These are phyloP conservation scores for Capsicum chinense DNA, from an alignment of 257 asterid species.

Conservation along the genomic window DNA sequence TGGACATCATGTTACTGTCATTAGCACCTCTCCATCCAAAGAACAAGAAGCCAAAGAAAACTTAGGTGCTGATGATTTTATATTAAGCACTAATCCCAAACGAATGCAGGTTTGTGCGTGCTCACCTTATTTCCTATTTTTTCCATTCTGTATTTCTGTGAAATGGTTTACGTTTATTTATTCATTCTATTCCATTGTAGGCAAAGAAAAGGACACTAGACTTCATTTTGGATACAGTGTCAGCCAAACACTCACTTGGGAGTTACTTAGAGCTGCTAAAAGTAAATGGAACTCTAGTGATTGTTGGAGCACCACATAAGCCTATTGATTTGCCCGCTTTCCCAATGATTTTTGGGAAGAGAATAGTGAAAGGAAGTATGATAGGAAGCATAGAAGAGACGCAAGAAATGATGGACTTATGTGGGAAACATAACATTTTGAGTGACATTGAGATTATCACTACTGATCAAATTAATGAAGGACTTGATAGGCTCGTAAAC, in stretches of 20 bases:
- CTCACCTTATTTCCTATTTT: background rate
- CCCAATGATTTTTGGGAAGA: conserved; percentile 81
- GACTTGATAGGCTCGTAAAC: conserved; percentile 62
- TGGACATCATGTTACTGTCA: conserved; percentile 75
- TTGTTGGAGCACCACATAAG: conserved; percentile 90
- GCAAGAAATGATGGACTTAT: conserved; percentile 79
- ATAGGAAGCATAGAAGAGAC: conserved; percentile 83
- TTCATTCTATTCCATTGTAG: conserved; percentile 33
- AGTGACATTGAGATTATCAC: conserved; percentile 75
- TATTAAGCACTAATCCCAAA: conserved; percentile 58
- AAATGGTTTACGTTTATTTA: background rate
- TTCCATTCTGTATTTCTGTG: background rate
- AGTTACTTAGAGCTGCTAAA: conserved; percentile 64
- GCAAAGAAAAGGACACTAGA: conserved; percentile 63
- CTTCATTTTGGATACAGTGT: conserved; percentile 73
- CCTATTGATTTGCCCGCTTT: conserved; percentile 83
- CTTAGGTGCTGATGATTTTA: conserved; percentile 81
- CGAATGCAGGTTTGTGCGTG: conserved; percentile 65
- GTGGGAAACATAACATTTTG: conserved; percentile 68
- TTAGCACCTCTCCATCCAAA: conserved; percentile 84
- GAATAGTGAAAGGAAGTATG: conserved; percentile 87
- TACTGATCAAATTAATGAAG: conserved; percentile 58
- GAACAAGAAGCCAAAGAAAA: conserved; percentile 71
- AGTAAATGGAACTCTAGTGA: conserved; percentile 71
- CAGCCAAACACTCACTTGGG: conserved; percentile 82